These are phyloP conservation scores for Coniophora puteana DNA, from an alignment of 1,284 basidiomycete genomes.

Conservation along the genomic window DNA sequence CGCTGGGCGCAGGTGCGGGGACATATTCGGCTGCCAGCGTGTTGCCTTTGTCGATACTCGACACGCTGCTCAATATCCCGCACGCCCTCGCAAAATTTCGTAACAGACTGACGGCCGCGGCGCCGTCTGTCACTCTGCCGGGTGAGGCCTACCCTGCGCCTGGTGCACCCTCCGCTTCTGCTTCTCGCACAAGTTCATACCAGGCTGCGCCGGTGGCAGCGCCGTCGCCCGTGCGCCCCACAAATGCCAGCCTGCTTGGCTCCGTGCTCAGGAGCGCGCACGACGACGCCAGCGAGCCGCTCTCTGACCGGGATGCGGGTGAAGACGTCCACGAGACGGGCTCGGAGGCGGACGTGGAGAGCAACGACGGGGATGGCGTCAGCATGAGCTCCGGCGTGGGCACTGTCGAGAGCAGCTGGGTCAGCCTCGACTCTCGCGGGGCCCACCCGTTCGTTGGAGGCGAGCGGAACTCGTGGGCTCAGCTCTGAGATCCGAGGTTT, in stretches of 20 bases:
- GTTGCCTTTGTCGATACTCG: slow-evolving; percentile 64
- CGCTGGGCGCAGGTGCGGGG: slow-evolving; percentile 68
- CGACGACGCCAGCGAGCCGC: slow-evolving; percentile 6
- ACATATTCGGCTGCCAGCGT: slow-evolving; percentile 67
- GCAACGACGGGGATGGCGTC: slow-evolving; percentile 46
- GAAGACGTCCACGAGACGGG: slow-evolving; percentile 32
- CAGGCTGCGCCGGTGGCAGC: neutral
- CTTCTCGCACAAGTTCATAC: slow-evolving; percentile 7
- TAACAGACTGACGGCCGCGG: slow-evolving; percentile 51
- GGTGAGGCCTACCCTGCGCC: slow-evolving; percentile 15
- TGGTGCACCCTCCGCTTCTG: slow-evolving; percentile 15
- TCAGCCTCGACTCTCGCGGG: slow-evolving; percentile 43
- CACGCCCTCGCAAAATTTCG: slow-evolving; percentile 58
- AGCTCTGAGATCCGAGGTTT: too few species aligned
- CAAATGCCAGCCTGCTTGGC: slow-evolving; percentile 4
- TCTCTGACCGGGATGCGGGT: slow-evolving; percentile 4
- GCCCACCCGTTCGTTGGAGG: too few species aligned
- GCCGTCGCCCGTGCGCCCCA: neutral
- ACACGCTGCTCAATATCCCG: slow-evolving; percentile 62
- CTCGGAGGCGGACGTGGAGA: slow-evolving; percentile 68
- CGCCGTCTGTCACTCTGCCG: slow-evolving; percentile 33
- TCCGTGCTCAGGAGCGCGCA: too few species aligned
- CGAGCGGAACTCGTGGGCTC: neutral
- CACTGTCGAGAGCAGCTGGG: slow-evolving; percentile 61
- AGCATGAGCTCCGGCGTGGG: slow-evolving; percentile 36